Conservation (phyloP, 192 early-diverging fungal genomes). For the Globomyces pollinis-pini region DNA sequence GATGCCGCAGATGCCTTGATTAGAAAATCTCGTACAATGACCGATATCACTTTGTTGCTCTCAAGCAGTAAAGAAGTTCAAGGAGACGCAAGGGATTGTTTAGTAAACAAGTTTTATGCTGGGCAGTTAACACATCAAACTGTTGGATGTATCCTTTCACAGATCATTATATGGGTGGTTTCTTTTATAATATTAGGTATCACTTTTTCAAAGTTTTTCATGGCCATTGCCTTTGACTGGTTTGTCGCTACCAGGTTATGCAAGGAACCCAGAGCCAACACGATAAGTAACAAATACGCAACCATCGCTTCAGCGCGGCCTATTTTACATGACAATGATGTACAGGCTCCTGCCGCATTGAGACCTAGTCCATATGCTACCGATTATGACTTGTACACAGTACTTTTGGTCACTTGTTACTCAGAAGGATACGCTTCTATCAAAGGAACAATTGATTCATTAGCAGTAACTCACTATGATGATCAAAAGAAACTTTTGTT, state of each 20-base stretch:
- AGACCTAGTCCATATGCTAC: background rate
- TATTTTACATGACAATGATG: constrained; percentile 4
- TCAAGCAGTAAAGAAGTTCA: too few relatives aligned
- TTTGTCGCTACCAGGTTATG: background rate
- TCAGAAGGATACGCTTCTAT: constrained; percentile 59
- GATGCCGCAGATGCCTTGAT: too few relatives aligned
- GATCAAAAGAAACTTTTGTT: constrained; percentile 80
- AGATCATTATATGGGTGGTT: too few relatives aligned
- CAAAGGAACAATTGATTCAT: constrained; percentile 76
- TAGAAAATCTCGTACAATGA: too few relatives aligned
- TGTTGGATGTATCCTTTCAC: too few relatives aligned
- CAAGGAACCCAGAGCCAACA: background rate
- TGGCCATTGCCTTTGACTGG: constrained; percentile 19
- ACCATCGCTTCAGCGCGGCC: constrained; percentile 64
- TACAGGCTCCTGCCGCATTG: background rate
- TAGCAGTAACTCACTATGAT: constrained; percentile 74
- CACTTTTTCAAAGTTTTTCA: constrained; percentile 23
- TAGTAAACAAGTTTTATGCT: too few relatives aligned
- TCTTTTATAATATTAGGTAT: constrained; percentile 19
- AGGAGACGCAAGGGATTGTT: too few relatives aligned
- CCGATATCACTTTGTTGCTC: too few relatives aligned
- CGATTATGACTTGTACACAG: constrained; percentile 34
- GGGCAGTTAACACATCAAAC: too few relatives aligned
- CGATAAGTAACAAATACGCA: constrained; percentile 70
- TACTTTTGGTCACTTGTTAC: constrained; percentile 88